These are phyloP conservation scores for Aspergillus fumigatus DNA, from an alignment of 2,329 filamentous ascomycete species.

Conservation along the genomic window DNA sequence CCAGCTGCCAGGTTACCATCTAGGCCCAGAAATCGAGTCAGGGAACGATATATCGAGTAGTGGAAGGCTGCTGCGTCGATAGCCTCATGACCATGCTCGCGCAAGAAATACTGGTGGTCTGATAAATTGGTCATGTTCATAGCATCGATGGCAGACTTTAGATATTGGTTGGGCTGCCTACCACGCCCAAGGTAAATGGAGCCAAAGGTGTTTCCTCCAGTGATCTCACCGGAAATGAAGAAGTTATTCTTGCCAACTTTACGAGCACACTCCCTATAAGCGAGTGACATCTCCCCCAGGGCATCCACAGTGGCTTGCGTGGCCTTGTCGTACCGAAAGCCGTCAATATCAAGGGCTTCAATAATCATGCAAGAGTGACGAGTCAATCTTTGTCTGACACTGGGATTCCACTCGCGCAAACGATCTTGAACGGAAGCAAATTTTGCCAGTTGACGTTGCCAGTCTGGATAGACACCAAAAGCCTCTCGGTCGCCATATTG, in stretches of 20 bases:
- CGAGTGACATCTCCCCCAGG: constrained; percentile 53
- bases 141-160: constrained; percentile 45
- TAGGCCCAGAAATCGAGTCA: constrained; percentile 58
- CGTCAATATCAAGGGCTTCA: constrained; percentile 60
- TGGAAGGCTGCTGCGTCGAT: constrained; percentile 60
- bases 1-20: constrained; percentile 54
- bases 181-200: constrained; percentile 61
- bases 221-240: constrained; percentile 61
- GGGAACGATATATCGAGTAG: constrained; percentile 60
- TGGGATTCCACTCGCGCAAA: constrained; percentile 59
- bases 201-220: constrained; percentile 57
- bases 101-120: constrained; percentile 47
- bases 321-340: constrained; percentile 64
- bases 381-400: constrained; percentile 54
- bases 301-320: constrained; percentile 61
- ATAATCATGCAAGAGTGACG: constrained; percentile 62
- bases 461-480: constrained; percentile 60
- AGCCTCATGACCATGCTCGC: constrained; percentile 48
- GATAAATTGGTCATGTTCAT: constrained; percentile 45
- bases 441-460: constrained; percentile 60
- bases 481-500: constrained; percentile 61
- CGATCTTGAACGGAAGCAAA: constrained; percentile 65
- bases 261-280: constrained; percentile 54
- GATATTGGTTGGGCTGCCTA: constrained; percentile 52
- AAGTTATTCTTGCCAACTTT: constrained; percentile 60